Base-by-base conservation (phyloP, 345 rosid species). In the Syzygium grande region DNA sequence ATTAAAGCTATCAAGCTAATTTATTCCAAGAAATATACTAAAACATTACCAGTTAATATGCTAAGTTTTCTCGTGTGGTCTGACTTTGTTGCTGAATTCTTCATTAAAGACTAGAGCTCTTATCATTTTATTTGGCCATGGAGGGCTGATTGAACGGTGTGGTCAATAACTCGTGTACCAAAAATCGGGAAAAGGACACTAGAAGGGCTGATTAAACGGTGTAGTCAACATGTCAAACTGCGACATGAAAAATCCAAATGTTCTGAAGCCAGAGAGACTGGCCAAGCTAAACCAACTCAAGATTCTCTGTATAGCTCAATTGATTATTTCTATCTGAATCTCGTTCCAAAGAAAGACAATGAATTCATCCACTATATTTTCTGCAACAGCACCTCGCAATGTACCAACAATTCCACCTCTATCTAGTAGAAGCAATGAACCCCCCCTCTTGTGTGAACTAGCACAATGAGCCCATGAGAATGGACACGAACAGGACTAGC, bases 161-260 rank as follows among this genome's bases (percentile, higher is more conserved):
- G 0, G 2, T 19, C 11, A 0, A 21, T 21, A 25, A 25, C 27
- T 55, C 22, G 22, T 55, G 58, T 55, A 55, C 22, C 10, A 1
- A 55, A 55, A 55, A 55, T 55, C 25, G 46, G 46, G 46, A 43
- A 7, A 43, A 43, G 46, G 46, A 43, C 46, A 43, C 46, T 41
- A 5, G 43, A 41, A 41, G 43, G 5, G 25, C 25, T 55, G 1
- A 55, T 55, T 3, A 4, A 55, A 55, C 3, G 58, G 58, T 55
- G 58, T 55, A 0, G 23, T 56, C 63, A 56, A 56, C 14, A 10
- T 8, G n/a, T 27, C n/a, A 56, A 23, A 4, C 2, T 11, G n/a
- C 14, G 63, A 56, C n/a, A 56, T 23, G 4, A 56, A 23, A 23
- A n/a, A 58, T 58, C n/a, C 63, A 58, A 0, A 43, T 43, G 46